Evolutionary conservation across 305 asterid species (phyloP).

Genomic region (Rubia tinctorum): DNA sequence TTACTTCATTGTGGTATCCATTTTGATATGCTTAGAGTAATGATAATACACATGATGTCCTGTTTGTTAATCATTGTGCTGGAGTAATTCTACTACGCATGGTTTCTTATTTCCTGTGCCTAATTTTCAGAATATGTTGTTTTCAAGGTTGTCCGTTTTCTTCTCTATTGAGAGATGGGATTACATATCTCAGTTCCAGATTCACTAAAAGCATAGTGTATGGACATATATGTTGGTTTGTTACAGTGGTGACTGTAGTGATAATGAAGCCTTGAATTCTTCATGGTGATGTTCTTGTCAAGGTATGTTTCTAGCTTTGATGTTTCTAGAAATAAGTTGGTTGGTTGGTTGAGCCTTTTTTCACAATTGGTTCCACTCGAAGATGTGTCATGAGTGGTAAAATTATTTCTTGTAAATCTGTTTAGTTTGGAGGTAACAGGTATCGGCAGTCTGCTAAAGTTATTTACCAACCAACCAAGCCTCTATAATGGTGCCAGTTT

Average conservation of each 20-base stretch:
- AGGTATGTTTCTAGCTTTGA: too few relatives aligned
- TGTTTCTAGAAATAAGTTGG: too few relatives aligned
- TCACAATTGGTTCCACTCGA: neutral
- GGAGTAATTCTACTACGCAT: constrained; percentile 11
- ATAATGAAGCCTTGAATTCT: too few relatives aligned
- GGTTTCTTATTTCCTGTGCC: neutral
- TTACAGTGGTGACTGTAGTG: neutral
- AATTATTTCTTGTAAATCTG: neutral
- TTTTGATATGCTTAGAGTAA: neutral
- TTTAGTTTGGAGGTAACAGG: neutral
- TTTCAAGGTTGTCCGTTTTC: too few relatives aligned
- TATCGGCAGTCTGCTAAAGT: too few relatives aligned
- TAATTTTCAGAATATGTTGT: neutral
- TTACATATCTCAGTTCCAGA: neutral
- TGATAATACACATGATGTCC: neutral
- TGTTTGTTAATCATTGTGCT: constrained; percentile 3
- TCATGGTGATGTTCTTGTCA: too few relatives aligned
- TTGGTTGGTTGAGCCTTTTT: neutral
- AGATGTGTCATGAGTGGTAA: neutral
- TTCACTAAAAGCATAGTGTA: neutral
- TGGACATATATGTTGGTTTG: neutral
- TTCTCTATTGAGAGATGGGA: neutral
- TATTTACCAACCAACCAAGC: too few relatives aligned
- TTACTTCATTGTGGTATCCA: neutral
- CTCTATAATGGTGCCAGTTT: too few relatives aligned